Evolutionary conservation across 352 stramenopile genomes (phyloP).

Genomic region (Phytophthora fragariaefolia): DNA sequence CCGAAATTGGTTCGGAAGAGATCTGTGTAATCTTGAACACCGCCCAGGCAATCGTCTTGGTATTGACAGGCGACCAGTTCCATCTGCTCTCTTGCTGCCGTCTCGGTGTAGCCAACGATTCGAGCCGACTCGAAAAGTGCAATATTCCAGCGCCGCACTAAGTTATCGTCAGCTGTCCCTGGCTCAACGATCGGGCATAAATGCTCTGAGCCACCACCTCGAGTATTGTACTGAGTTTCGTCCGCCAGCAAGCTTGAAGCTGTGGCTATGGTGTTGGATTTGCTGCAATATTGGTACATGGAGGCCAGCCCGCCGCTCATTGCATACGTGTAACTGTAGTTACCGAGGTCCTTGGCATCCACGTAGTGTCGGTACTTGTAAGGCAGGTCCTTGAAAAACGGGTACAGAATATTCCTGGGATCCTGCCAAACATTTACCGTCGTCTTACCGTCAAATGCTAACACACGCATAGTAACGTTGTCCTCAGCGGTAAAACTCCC

Average conservation of each 20-base stretch:
- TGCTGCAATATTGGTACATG: constrained; percentile 58
- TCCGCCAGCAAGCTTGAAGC: constrained; percentile 16
- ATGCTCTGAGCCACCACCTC: not conserved
- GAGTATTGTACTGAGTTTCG: not conserved
- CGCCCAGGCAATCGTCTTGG: constrained; percentile 57
- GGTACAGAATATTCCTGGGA: constrained; percentile 53
- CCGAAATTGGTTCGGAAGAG: constrained; percentile 52
- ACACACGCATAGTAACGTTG: constrained; percentile 37
- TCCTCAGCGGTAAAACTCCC: constrained; percentile 27
- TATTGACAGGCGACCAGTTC: constrained; percentile 61
- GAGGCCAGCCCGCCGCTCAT: constrained; percentile 51
- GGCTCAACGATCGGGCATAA: constrained; percentile 25
- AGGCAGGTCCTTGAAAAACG: constrained; percentile 72
- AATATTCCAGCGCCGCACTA: constrained; percentile 53
- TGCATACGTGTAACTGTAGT: constrained; percentile 71
- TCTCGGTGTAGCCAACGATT: constrained; percentile 50
- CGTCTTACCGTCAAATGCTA: constrained; percentile 22
- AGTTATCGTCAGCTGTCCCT: constrained; percentile 33
- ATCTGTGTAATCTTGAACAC: constrained; percentile 48
- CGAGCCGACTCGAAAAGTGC: constrained; percentile 53
- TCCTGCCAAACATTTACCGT: constrained; percentile 47
- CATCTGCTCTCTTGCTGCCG: constrained; percentile 52
- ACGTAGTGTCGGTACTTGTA: constrained; percentile 48
- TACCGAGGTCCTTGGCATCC: constrained; percentile 54
- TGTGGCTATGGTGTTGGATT: constrained; percentile 36